Percentiles rank a stretch among this genome's conserved stretches.
These are phyloP conservation scores for Cercospora sp. DNA, from an alignment of 2,329 filamentous ascomycete species.

Conservation along the genomic window DNA sequence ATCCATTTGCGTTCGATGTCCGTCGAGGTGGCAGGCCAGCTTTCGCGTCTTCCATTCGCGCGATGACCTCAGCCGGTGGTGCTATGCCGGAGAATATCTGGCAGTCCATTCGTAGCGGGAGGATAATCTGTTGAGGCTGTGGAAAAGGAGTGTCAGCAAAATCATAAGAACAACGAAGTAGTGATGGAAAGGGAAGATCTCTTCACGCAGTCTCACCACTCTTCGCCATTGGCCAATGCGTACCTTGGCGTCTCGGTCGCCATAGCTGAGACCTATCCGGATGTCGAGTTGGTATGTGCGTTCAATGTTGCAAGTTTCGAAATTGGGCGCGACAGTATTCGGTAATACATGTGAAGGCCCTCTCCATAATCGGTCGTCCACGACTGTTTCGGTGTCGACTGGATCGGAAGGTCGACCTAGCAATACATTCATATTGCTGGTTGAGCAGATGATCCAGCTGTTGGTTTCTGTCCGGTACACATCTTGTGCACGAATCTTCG, in stretches of 20 bases:
- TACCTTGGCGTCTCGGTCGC: slow-evolving; percentile 53
- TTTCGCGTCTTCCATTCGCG: slow-evolving; percentile 55
- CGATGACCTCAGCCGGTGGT: slow-evolving; percentile 73
- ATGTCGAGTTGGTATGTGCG: slow-evolving; percentile 83
- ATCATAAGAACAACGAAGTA: background rate
- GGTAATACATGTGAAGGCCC: slow-evolving; percentile 62
- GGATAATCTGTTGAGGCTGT: slow-evolving; percentile 65
- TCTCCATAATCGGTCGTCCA: slow-evolving; percentile 70
- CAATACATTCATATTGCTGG: slow-evolving; percentile 69
- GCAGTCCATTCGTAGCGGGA: slow-evolving; percentile 76
- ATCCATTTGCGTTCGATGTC: slow-evolving; percentile 22
- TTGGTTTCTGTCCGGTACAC: slow-evolving; percentile 68
- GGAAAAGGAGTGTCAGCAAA: background rate
- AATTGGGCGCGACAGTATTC: slow-evolving; percentile 82
- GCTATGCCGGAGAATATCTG: slow-evolving; percentile 85
- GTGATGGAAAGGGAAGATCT: background rate
- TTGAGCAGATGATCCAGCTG: slow-evolving; percentile 73
- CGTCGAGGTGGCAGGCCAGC: slow-evolving; percentile 7
- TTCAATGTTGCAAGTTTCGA: slow-evolving; percentile 83
- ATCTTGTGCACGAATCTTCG: slow-evolving; percentile 75
- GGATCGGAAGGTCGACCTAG: slow-evolving; percentile 61
- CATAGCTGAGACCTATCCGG: slow-evolving; percentile 74
- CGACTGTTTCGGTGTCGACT: slow-evolving; percentile 52
- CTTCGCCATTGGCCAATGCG: slow-evolving; percentile 32
- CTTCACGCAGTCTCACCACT: slow-evolving; percentile 25